Percentiles rank a stretch among this genome's conserved stretches.
These are phyloP conservation scores for Botrytis paeoniae DNA, from an alignment of 2,329 filamentous ascomycete genomes.

Conservation along the genomic window DNA sequence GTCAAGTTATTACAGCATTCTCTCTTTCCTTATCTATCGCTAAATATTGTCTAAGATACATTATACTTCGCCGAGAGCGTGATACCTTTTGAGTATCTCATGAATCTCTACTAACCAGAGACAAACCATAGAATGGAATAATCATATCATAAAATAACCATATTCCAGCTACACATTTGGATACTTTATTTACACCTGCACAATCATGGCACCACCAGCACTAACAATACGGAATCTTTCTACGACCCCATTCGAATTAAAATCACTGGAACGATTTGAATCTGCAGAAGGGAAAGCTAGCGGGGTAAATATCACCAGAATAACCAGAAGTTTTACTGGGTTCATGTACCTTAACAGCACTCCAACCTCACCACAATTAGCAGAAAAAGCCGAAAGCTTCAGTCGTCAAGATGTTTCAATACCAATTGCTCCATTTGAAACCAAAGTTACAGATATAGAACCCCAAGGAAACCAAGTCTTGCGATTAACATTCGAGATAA, in stretches of 20 bases:
- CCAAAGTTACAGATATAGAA: slow-evolving; percentile 59
- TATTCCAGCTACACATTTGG: neutral
- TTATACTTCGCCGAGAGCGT: neutral
- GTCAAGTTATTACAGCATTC: neutral
- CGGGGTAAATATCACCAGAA: slow-evolving; percentile 36
- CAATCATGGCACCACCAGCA: slow-evolving; percentile 29
- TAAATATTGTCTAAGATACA: neutral
- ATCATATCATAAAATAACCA: neutral
- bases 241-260: slow-evolving; percentile 67
- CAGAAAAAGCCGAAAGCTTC: slow-evolving; percentile 58
- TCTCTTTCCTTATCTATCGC: neutral
- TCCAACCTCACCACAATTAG: slow-evolving; percentile 37
- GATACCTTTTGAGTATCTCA: neutral
- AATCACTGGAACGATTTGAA: slow-evolving; percentile 70
- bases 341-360: slow-evolving; percentile 44
- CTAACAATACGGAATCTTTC: slow-evolving; percentile 83
- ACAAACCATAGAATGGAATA: slow-evolving; percentile 5
- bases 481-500: slow-evolving; percentile 69
- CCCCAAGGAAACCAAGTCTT: slow-evolving; percentile 62
- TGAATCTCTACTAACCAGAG: neutral
- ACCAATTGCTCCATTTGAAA: slow-evolving; percentile 64
- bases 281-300: slow-evolving; percentile 38
- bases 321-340: slow-evolving; percentile 48
- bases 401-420: slow-evolving; percentile 61
- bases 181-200: neutral